Evolutionary conservation across 208 protist genomes (phyloP).

Genomic region (Crithidia expoeki): DNA sequence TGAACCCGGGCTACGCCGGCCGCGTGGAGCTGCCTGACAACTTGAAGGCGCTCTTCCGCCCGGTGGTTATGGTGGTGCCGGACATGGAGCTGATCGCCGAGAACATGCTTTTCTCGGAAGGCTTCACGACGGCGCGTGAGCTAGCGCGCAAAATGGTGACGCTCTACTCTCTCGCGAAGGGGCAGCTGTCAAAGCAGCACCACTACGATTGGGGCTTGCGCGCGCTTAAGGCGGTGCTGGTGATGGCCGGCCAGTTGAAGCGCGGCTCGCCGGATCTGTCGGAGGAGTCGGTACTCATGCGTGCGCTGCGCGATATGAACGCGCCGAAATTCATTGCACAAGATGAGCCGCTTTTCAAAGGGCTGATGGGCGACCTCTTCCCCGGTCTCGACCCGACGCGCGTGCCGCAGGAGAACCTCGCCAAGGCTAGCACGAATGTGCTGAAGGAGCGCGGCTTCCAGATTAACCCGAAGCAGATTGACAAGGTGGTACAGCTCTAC

Average conservation of each 20-base stretch:
- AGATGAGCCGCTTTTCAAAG: constrained; percentile 98
- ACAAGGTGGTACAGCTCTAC: constrained; percentile 99
- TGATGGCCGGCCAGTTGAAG: constrained; percentile 99
- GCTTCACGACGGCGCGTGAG: constrained; percentile 95
- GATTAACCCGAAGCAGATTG: constrained; percentile 92
- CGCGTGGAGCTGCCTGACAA: constrained; percentile 99
- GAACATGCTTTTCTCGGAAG: constrained; percentile 99
- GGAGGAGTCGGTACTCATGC: constrained; percentile 98
- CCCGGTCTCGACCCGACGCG: constrained; percentile 95
- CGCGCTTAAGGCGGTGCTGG: constrained; percentile 98
- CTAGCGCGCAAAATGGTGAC: constrained; percentile 99
- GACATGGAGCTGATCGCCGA: constrained; percentile 98
- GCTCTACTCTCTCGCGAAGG: constrained; percentile 97
- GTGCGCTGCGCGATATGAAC: constrained; percentile 99
- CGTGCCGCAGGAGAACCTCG: constrained; percentile 95
- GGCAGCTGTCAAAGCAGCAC: constrained; percentile 99
- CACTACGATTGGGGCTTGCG: constrained; percentile 99
- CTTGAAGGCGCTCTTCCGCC: constrained; percentile 99
- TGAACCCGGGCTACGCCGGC: constrained; percentile 99
- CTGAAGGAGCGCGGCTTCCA: constrained; percentile 84
- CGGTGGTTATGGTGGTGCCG: constrained; percentile 99
- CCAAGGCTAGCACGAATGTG: constrained; percentile 90
- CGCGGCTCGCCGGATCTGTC: constrained; percentile 92
- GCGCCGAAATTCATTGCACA: constrained; percentile 99
- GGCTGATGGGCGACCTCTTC: constrained; percentile 98